Conservation (phyloP, 768 basidiomycete genomes). For the Lactifluus hygrophoroides region DNA sequence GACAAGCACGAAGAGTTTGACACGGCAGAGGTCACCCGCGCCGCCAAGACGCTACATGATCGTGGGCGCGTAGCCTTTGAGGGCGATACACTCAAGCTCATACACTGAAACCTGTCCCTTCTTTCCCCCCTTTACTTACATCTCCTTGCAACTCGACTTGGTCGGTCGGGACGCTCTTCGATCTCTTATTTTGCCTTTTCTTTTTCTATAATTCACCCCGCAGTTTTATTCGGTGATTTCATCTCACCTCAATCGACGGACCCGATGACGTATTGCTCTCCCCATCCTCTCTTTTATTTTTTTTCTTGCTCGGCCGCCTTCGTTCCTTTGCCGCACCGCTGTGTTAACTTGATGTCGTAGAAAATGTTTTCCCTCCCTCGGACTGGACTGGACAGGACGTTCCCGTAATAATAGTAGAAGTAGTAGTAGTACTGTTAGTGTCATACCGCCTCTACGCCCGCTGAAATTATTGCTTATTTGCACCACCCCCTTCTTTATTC, state of each 20-base stretch:
- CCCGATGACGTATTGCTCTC: background rate
- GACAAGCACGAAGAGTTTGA: constrained; percentile 82
- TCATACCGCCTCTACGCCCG: background rate
- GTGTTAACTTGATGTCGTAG: background rate
- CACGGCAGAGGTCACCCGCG: constrained; percentile 51
- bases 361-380: background rate
- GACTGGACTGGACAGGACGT: background rate
- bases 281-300: background rate
- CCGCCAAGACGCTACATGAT: constrained; percentile 27
- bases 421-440: background rate
- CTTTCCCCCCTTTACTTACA: background rate
- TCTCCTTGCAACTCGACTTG: background rate
- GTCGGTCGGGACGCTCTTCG: background rate
- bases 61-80: constrained; percentile 26
- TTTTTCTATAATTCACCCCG: background rate
- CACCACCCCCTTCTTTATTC: background rate
- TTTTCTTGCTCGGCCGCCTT: background rate
- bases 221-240: background rate
- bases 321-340: background rate
- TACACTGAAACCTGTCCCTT: background rate
- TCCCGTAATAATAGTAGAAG: background rate
- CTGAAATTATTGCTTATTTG: background rate
- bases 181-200: background rate
- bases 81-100: constrained; percentile 27
- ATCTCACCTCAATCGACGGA: background rate